A percentile compares a stretch with the other conserved stretches of the same genome.
phyloP scores from a whole-genome alignment of 495 filamentous ascomycete species.

The Hypomontagnella submonticulosa region DNA sequence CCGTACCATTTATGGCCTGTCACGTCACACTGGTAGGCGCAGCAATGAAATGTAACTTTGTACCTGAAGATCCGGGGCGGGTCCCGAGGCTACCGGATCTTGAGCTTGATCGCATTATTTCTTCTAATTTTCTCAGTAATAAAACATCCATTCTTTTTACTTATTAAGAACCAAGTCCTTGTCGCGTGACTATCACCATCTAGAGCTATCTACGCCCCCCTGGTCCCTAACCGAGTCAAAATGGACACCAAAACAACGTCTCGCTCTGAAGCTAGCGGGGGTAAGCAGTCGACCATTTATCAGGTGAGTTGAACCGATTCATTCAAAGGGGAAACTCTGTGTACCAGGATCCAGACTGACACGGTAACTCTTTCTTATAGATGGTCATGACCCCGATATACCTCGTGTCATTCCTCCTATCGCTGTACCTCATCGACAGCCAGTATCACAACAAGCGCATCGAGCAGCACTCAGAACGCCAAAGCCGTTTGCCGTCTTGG shows the following conservation, averaged over 20 bases:
- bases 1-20: neutral
- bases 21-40: constrained; percentile 4
- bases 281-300: constrained; percentile 47
- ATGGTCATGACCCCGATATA: constrained; percentile 60
- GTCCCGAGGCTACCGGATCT: constrained; percentile 21
- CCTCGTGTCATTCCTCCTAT: constrained; percentile 64
- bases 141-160: too few relatives aligned
- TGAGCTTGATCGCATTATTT: neutral
- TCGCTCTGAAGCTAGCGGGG: constrained; percentile 17
- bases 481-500: constrained; percentile 50
- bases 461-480: constrained; percentile 51
- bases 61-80: constrained; percentile 17
- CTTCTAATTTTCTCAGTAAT: neutral
- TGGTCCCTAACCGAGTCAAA: constrained; percentile 1
- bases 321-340: neutral
- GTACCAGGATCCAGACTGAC: constrained; percentile 4
- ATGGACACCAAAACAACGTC: constrained; percentile 39
- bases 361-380: constrained; percentile 35
- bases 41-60: constrained; percentile 11
- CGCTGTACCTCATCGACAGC: constrained; percentile 60
- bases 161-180: too few relatives aligned
- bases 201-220: neutral
- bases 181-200: constrained; percentile 3
- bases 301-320: constrained; percentile 42
- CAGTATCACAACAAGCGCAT: constrained; percentile 53